Base-by-base conservation (phyloP, 2,329 filamentous ascomycete genomes). In the Aspergillus viridinutans region DNA sequence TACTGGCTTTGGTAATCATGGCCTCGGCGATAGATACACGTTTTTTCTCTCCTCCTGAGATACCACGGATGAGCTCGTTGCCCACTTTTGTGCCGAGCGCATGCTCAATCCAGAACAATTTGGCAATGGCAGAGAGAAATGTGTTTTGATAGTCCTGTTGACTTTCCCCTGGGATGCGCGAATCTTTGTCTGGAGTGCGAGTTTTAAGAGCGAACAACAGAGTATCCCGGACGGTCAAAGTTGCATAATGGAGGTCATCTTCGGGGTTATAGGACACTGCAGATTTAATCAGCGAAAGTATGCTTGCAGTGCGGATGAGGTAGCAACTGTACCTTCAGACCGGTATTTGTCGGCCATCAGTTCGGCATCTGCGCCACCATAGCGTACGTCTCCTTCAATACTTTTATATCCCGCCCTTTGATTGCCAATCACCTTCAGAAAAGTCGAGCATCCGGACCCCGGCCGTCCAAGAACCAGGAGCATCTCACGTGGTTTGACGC, bases 21-120 rank as follows among this genome's bases (percentile, higher is more conserved):
- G 90, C 90, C 72, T 94, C 90, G 1, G 88, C 89, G 59, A 94
- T 91, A 48, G 86, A 89, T 4, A 95, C 90, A 69, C 91, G 85
- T 76, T 94, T 92, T 55, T 86, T 80, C 70, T 90, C 87, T 40
- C 88, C 87, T 26, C 87, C 88, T 7, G 83, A 86, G 0, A 90
- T 83, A 50, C 90, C 90, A 1, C 88, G 84, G 10, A 92, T 80
- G 47, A 88, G 85, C 63, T 90, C 87, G 58, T 90, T 85, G 7
- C 90, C 90, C 12, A 92, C 87, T 64, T 87, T 88, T 6, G 89
- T 92, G 58, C 86, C 81, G 64, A 88, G 78, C 0, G 87, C 89
- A 65, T 92, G 88, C 38, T 83, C 84, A 29, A 92, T 84, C 62
- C 88, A 88, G 64, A 90, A 91, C 0, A 88, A 73, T 25, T 88